phyloP scores from a whole-genome alignment of 495 filamentous ascomycete genomes.

The Podospora anserina region DNA sequence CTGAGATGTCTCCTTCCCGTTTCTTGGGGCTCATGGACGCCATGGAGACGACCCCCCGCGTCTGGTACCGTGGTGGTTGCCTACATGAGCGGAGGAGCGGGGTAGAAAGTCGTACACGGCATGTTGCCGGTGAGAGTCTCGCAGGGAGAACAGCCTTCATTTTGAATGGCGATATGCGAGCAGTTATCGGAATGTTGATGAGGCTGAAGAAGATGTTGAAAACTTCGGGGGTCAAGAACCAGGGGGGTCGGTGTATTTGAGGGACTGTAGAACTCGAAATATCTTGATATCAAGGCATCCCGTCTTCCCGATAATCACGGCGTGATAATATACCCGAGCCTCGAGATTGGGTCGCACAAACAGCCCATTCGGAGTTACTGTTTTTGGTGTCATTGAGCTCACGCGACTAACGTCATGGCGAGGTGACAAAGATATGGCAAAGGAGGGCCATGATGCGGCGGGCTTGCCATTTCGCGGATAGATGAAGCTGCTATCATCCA shows the following conservation, averaged over 20 bases:
- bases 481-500: too few species aligned
- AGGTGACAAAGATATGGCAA: too few species aligned
- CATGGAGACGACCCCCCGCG: constrained; percentile 19
- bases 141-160: background rate
- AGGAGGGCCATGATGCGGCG: background rate
- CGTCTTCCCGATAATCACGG: background rate
- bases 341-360: too few species aligned
- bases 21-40: constrained; percentile 28
- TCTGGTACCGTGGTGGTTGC: background rate
- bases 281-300: background rate
- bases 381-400: too few species aligned
- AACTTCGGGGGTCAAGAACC: too few species aligned
- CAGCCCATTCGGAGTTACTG: too few species aligned
- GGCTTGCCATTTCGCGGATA: background rate
- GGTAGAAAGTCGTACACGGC: background rate
- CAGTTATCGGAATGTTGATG: background rate
- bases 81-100: background rate
- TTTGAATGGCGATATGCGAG: background rate
- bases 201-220: too few species aligned
- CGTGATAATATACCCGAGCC: background rate
- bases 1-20: constrained; percentile 72
- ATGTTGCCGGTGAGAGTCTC: background rate
- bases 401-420: too few species aligned
- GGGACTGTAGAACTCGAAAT: background rate
- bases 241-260: background rate